Conservation (phyloP, 345 rosid species). For the Camelina laxa region DNA sequence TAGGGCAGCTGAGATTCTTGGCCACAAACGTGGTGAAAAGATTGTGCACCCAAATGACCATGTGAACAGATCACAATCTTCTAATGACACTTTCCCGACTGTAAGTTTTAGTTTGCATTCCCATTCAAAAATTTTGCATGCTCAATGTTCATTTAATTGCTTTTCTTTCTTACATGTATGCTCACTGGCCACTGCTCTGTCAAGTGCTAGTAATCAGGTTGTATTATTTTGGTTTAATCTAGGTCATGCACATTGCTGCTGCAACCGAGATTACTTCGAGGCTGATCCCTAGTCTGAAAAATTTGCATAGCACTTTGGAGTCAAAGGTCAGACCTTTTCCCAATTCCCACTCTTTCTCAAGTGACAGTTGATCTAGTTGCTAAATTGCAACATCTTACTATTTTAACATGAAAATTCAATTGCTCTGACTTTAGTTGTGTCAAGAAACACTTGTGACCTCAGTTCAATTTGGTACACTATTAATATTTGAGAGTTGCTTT, state of each 20-base stretch:
- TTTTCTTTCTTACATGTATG: neutral
- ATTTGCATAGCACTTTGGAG: conserved; percentile 63
- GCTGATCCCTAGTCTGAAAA: conserved; percentile 72
- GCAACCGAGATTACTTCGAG: conserved; percentile 83
- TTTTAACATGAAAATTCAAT: no score
- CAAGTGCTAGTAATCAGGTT: conserved; percentile 7
- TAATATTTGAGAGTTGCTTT: no score
- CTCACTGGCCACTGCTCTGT: neutral
- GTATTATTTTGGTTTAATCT: conserved; percentile 31
- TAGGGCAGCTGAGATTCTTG: conserved; percentile 95
- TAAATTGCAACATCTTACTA: no score
- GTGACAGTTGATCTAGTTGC: no score
- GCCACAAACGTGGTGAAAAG: conserved; percentile 80
- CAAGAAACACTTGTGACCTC: no score
- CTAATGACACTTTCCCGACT: conserved; percentile 95
- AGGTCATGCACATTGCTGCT: conserved; percentile 98
- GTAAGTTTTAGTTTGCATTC: conserved; percentile 51
- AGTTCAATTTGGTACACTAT: no score
- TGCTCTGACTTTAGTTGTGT: no score
- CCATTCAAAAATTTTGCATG: conserved; percentile 1
- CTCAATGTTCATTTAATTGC: neutral
- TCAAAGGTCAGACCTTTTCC: conserved; percentile 61
- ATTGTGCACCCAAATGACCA: conserved; percentile 95
- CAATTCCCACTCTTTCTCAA: no score
- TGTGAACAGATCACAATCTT: conserved; percentile 92